Base-by-base conservation (phyloP, 2,329 filamentous ascomycete species). In the Zarea fungicola region DNA sequence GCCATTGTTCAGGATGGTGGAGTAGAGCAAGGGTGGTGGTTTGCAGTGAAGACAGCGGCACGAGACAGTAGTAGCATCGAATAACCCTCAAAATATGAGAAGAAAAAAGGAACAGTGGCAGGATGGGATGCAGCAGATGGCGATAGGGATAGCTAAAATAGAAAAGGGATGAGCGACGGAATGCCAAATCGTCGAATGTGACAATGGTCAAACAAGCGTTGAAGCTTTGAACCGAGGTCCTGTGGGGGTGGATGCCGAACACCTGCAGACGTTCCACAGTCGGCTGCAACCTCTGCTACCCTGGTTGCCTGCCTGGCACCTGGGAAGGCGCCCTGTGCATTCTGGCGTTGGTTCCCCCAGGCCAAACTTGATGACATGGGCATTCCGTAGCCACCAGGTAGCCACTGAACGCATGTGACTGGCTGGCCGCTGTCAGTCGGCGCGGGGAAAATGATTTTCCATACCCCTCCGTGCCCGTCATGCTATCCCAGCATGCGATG, bases 1-100 rank as follows among this genome's bases (percentile, higher is more conserved):
- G 69, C 62, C 63, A 67, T 65, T 52, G 48, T 26, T 42, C 35
- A 44, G 29, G 42, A 53, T 37, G 21, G 42, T 48, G 42, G 41
- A 21, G 36, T n/a, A 29, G 13, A 25, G n/a, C 41, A 39, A 35
- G 37, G 45, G 34, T 37, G 28, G 31, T 26, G n/a, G n/a, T n/a
- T n/a, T n/a, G n/a, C n/a, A n/a, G n/a, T 42, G 32, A 22, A 13
- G 18, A 31, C 21, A 28, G 37, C 25, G 14, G 39, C 10, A n/a
- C 14, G 31, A 16, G 28, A 21, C 25, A 23, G 13, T 19, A 26
- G 14, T 39, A 34, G 16, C 31, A 43, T 41, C 16, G 39, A 49
- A 19, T 14, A 10, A n/a, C 19, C 29, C 35, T 13, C 28, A 19
- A 32, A 36, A 16, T n/a, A n/a, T n/a, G 35, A 41, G 11, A 37